Conservation (phyloP, 2,329 filamentous ascomycete species). For the Colletotrichum liriopes region DNA sequence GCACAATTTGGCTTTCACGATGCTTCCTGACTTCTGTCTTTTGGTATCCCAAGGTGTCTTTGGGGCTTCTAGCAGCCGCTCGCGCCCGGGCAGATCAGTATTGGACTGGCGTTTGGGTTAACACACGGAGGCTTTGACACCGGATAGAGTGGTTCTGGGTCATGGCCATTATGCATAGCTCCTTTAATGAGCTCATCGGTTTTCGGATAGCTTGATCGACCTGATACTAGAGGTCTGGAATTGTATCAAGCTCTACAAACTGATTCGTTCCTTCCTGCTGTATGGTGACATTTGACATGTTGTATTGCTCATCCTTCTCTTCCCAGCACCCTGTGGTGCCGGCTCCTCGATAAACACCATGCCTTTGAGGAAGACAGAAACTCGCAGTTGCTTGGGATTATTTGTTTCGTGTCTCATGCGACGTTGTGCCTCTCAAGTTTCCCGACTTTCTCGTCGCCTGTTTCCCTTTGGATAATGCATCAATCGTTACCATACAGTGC, state of each 20-base stretch:
- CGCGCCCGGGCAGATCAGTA: neutral
- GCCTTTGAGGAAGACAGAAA: neutral
- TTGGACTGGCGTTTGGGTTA: neutral
- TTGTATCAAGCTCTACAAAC: neutral
- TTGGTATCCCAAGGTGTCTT: no score
- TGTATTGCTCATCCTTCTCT: no score
- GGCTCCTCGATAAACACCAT: fast-evolving
- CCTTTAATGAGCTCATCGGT: neutral
- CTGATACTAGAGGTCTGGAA: neutral
- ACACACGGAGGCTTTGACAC: neutral
- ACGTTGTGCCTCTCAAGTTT: neutral
- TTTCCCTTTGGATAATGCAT: neutral
- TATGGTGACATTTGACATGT: no score
- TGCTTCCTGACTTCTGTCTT: neutral
- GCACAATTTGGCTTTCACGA: neutral
- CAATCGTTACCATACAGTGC: neutral
- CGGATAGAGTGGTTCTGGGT: neutral
- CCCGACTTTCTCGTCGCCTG: neutral
- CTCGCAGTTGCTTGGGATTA: no score
- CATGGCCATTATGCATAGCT: neutral
- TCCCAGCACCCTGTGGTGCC: neutral
- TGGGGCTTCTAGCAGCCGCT: neutral
- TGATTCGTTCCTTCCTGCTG: fast-evolving
- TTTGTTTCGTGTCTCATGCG: no score
- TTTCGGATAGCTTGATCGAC: neutral